Evolutionary conservation across 352 stramenopile species (phyloP).

Genomic region (Pythium diclinum): DNA sequence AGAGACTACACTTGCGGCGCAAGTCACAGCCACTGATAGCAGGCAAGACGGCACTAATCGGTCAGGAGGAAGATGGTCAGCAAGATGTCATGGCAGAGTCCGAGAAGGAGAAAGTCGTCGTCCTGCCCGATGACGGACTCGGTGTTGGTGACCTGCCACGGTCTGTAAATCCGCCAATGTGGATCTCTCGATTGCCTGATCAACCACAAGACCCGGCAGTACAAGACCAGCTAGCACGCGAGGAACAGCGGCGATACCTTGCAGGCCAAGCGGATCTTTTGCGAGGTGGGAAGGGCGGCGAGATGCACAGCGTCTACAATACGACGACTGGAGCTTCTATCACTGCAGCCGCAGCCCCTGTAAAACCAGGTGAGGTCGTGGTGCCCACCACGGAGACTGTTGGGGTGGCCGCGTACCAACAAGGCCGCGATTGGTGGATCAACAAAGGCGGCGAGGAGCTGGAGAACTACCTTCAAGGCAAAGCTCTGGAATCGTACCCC

Average conservation of each 20-base stretch:
- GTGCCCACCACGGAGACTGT: slow-evolving; percentile 1
- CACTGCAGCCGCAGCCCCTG: neutral
- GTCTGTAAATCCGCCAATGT: neutral
- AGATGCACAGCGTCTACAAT: slow-evolving; percentile 3
- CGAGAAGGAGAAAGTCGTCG: slow-evolving; percentile 16
- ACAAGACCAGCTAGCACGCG: slow-evolving; percentile 38
- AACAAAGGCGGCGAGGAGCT: slow-evolving; percentile 67
- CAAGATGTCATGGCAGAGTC: too few species aligned
- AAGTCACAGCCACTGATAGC: neutral
- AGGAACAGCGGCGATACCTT: slow-evolving; percentile 52
- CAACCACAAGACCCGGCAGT: slow-evolving; percentile 43
- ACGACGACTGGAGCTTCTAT: too few species aligned
- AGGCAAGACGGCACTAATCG: neutral
- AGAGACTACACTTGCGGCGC: neutral
- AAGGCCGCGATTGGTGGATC: slow-evolving; percentile 77
- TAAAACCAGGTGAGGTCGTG: neutral
- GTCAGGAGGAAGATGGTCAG: slow-evolving; percentile 7
- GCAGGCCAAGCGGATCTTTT: slow-evolving; percentile 48
- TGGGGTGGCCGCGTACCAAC: slow-evolving; percentile 41
- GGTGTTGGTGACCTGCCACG: slow-evolving; percentile 41
- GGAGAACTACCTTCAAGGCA: slow-evolving; percentile 64
- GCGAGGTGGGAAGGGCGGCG: slow-evolving; percentile 1
- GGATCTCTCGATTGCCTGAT: neutral
- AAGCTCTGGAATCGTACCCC: slow-evolving; percentile 74
- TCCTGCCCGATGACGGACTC: slow-evolving; percentile 46